Base-by-base conservation (phyloP, 2,329 filamentous ascomycete genomes). In the Trichoderma oligosporum region DNA sequence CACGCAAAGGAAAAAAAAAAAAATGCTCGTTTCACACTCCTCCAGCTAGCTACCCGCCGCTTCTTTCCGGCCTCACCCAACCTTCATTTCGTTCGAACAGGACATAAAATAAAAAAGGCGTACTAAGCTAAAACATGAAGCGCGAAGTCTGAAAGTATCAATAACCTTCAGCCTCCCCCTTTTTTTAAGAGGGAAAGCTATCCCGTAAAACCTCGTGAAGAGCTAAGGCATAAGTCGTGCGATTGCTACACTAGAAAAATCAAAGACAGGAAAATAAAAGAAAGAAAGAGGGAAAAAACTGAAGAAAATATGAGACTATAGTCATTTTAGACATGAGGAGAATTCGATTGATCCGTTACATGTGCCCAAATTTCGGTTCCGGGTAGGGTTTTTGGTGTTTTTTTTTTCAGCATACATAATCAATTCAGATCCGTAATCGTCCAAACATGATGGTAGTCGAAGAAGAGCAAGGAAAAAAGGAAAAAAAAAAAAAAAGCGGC, bases 371-470 rank as follows among this genome's bases (percentile, higher is more conserved):
- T 44, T 49, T 44, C 44, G 45, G 14, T 38, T 57, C 29, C 35
- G 36, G 25, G 35, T n/a, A n/a, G n/a, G n/a, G n/a, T n/a, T n/a
- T n/a, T n/a, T n/a, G n/a, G n/a, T n/a, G n/a, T 35, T 54, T 54
- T 27, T n/a, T 35, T 35, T 57, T 58, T 41, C 56, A 51, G 47
- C 49, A 41, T 46, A 29, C 47, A 31, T 57, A 41, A 53, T 61
- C 51, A 54, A 58, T 42, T 52, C 53, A 61, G 48, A 53, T 49
- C 39, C 55, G 52, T 59, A 49, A 54, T 36, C 61, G 56, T 61
- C 61, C 56, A 62, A 58, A 44, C 49, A 58, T 58, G 48, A 54
- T 33, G 33, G 29, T 47, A 27, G 45, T 49, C 44, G 36, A 59
- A 39, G 42, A 46, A 57, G 27, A 54, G 33, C 22, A 55, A n/a